Evolutionary conservation across 148 eudicot genomes (phyloP), one percentile per base, ranked within the genome.

Genomic region (Vaccinium vitisidaea): DNA sequence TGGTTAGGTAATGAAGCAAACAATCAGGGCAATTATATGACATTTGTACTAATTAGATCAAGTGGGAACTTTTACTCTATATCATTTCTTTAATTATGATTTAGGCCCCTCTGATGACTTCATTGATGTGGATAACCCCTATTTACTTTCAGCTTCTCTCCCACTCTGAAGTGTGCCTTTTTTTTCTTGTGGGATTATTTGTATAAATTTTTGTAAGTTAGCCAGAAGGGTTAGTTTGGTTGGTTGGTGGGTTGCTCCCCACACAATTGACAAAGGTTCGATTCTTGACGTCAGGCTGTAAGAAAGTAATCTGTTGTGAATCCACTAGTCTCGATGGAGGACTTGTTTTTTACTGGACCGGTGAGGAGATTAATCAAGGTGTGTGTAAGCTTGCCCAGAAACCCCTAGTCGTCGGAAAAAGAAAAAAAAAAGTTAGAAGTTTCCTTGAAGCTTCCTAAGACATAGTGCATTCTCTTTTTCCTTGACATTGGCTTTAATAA

Each of bases 401-500:
- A 43, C 46, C 46, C 46, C 46, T 43, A 43, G 6, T 43, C 7
- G 46, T 5, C 46, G 6, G 6, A 43, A 43, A 43, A 43, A 43
- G 5, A 4, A 43, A 43, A 5, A 43, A 43, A 0, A 5, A 43
- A 5, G 46, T 39, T 39, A 7, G 36, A n/a, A 58, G 10, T 77
- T 77, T 77, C 12, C 2, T n/a, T 23, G 16, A 18, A 15, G 78
- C 52, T 16, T 16, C 46, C 50, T 48, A 48, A 77, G 56, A 25
- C 58, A 23, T 77, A 79, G 25, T 54, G 82, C 69, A 79, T 36
- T 59, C 63, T 58, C 70, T 56, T 61, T 55, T 39, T 56, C 16
- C 27, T 11, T 19, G 69, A 11, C 69, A 56, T 36, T 56, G 30
- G 50, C 69, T 80, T 80, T 32, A 21, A 39, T 79, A 58, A 61